A percentile compares a stretch with the other conserved stretches of the same genome.
Conservation (phyloP, 768 basidiomycete species). For the Artomyces pyxidatus region DNA sequence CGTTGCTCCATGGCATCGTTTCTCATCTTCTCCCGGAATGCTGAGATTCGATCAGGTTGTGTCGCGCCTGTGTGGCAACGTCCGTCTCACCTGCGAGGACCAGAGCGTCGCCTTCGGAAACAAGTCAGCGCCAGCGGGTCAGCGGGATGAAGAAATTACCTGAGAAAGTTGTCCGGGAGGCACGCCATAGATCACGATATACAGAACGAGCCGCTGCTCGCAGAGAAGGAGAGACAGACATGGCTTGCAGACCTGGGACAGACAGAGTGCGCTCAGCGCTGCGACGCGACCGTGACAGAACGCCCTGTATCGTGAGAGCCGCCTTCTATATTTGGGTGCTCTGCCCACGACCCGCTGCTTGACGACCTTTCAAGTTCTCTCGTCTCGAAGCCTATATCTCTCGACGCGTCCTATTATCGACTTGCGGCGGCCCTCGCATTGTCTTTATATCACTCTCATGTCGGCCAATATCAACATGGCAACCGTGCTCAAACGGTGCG, state of each 20-base stretch:
- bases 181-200: constrained; percentile 64
- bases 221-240: constrained; percentile 49
- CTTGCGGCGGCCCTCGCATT: not conserved
- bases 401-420: not conserved
- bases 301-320: not conserved
- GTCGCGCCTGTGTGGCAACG: constrained; percentile 6
- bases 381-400: not conserved
- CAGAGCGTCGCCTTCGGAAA: constrained; percentile 41
- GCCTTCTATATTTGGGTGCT: not conserved
- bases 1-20: constrained; percentile 40
- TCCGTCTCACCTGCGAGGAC: constrained; percentile 43
- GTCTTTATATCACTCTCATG: too few species aligned
- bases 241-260: not conserved
- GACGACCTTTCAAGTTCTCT: not conserved
- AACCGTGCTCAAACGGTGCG: constrained; percentile 15
- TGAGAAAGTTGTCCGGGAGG: constrained; percentile 54
- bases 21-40: constrained; percentile 67
- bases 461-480: constrained; percentile 13
- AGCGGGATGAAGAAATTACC: not conserved
- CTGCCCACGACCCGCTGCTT: not conserved
- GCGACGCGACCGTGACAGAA: not conserved
- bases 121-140: not conserved
- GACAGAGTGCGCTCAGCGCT: not conserved
- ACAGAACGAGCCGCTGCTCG: constrained; percentile 63
- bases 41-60: constrained; percentile 27